These are phyloP conservation scores for Rhododendron kiyosumense DNA, from an alignment of 148 eudicot species.

Conservation along the genomic window DNA sequence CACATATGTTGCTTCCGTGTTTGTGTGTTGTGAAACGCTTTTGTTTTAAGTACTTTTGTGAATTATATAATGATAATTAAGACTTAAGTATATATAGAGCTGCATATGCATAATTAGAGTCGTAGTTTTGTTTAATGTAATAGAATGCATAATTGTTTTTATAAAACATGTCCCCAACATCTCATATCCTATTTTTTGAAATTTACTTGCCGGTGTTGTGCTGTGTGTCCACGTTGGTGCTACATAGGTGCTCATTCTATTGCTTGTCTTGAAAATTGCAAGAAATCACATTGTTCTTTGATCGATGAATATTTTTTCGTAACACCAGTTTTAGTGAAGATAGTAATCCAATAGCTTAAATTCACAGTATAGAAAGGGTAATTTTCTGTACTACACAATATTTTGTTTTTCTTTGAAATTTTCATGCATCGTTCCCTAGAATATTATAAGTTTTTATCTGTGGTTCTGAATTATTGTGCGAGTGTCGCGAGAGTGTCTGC, in stretches of 20 bases:
- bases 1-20: neutral
- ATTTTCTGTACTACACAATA: neutral
- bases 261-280: neutral
- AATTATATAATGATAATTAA: too few relatives aligned
- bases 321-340: neutral
- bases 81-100: too few relatives aligned
- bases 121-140: too few relatives aligned
- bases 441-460: too few relatives aligned
- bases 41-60: too few relatives aligned
- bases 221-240: too few relatives aligned
- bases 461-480: too few relatives aligned
- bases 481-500: too few relatives aligned
- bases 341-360: neutral
- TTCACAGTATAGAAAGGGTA: neutral
- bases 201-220: neutral
- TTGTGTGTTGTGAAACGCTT: neutral
- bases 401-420: too few relatives aligned
- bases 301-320: neutral
- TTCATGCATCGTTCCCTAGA: too few relatives aligned
- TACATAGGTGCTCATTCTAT: neutral
- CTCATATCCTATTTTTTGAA: neutral
- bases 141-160: neutral
- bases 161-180: neutral
- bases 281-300: neutral
- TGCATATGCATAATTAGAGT: neutral